Base-by-base conservation (phyloP, 2,329 filamentous ascomycete genomes). In the Monosporascus sp. region DNA sequence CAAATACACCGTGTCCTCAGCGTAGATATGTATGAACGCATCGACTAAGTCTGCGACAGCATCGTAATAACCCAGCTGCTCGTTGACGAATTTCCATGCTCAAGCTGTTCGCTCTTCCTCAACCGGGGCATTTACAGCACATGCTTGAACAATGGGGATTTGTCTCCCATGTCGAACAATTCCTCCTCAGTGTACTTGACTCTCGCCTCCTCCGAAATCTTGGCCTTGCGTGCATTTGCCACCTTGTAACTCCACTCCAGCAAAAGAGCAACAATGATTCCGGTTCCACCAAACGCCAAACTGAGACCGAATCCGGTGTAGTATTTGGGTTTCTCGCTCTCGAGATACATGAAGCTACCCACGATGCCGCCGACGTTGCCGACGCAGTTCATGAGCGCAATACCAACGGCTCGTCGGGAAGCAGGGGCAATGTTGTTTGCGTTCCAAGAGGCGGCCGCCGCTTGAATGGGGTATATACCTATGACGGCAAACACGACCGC, bases 391-490 rank as follows among this genome's bases (percentile, higher is more conserved):
- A 68, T 70, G 31, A 73, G 64, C 0, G 69, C 73, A 20, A 75
- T 66, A 1, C 68, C 71, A 31, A 74, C 67, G 0, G 68, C 69
- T n/a, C 72, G 60, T 47, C 71, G 65, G 8, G 62, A 63, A 0
- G 67, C 60, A 1, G 69, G 68, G 0, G 65, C 87, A n/a, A 83
- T 77, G 56, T 90, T 90, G 67, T 90, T 90, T 31, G 79, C 79
- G 0, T 78, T 73, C 87, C 87, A 90, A 1, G 83, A 79, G 38
- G 88, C 83, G 0, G 83, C 87, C 3, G 67, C 59, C 1, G 86
- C 68, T 52, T 88, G 83, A 47, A 79, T 82, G 0, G 87, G 86
- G 60, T 89, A 90, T 52, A 90, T 88, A 0, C 87, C 87, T 53
- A 87, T 73, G 0, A 85, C 85, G 0, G 81, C 85, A 0, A 91